phyloP scores from a whole-genome alignment of 805 yeast genomes.

The Yarrowia hollandica region DNA sequence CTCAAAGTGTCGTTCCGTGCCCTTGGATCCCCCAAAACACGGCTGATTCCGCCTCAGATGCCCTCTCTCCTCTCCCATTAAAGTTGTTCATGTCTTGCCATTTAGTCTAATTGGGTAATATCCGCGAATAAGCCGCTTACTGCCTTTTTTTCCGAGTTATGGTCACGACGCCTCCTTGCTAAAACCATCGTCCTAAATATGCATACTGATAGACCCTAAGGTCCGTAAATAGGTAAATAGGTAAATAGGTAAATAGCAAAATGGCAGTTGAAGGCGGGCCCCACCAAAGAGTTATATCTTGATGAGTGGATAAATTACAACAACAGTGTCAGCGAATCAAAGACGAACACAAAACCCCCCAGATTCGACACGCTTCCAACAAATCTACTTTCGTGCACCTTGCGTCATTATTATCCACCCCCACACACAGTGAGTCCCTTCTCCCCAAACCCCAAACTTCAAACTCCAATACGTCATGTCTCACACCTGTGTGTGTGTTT shows the following conservation, averaged over 20 bases:
- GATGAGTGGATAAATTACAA: too few relatives aligned
- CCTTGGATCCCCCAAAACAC: neutral
- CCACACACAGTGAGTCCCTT: too few relatives aligned
- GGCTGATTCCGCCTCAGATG: neutral
- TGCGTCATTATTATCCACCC: too few relatives aligned
- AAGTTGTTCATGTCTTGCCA: slow-evolving; percentile 23
- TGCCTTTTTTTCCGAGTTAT: neutral
- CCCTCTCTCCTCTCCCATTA: neutral
- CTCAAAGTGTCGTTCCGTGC: neutral
- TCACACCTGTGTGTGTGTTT: too few relatives aligned
- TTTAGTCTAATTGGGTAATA: neutral
- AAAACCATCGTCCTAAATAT: neutral
- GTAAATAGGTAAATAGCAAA: too few relatives aligned
- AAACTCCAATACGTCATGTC: neutral
- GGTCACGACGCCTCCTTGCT: slow-evolving; percentile 11
- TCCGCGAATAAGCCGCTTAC: slow-evolving; percentile 12
- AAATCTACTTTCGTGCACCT: too few relatives aligned
- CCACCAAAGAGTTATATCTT: too few relatives aligned
- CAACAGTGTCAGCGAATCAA: too few relatives aligned
- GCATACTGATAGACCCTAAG: neutral
- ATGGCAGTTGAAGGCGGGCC: too few relatives aligned
- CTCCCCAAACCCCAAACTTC: neutral
- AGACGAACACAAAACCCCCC: too few relatives aligned
- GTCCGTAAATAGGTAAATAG: neutral
- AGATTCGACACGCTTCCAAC: too few relatives aligned